Conservation (phyloP, 2,329 filamentous ascomycete genomes). For the Teratosphaeria destructans region DNA sequence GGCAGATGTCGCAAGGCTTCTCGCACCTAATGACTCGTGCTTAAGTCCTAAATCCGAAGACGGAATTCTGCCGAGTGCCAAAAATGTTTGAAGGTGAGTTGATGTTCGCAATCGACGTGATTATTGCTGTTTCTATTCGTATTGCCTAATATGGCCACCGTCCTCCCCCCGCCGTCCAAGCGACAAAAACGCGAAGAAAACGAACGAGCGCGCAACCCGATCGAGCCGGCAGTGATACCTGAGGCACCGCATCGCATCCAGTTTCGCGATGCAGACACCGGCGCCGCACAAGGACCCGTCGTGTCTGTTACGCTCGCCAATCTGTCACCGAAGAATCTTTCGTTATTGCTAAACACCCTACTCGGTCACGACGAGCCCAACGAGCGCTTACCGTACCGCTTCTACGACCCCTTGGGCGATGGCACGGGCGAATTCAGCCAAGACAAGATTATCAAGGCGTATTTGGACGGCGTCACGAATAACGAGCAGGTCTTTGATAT, state of each 20-base stretch:
- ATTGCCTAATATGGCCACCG: conserved; percentile 57
- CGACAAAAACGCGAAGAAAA: conserved; percentile 68
- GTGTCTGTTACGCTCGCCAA: conserved; percentile 72
- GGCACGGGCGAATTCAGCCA: conserved; percentile 30
- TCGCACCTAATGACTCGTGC: too few relatives aligned
- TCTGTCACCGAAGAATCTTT: conserved; percentile 80
- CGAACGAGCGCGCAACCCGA: conserved; percentile 61
- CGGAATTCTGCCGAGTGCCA: background rate
- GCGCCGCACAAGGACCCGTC: conserved; percentile 56
- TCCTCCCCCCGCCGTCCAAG: conserved; percentile 77
- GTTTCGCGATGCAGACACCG: conserved; percentile 72
- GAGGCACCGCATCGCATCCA: conserved; percentile 61
- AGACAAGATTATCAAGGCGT: conserved; percentile 29
- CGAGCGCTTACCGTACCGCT: conserved; percentile 56
- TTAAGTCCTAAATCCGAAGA: background rate
- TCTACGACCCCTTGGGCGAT: conserved; percentile 42
- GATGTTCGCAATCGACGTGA: background rate
- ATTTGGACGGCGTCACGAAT: conserved; percentile 36
- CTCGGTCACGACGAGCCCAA: conserved; percentile 52
- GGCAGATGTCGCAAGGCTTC: too few relatives aligned
- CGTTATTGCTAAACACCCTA: conserved; percentile 74
- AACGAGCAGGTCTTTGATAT: conserved; percentile 54
- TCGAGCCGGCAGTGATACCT: conserved; percentile 58
- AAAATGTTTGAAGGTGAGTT: background rate
- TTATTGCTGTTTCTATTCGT: background rate